These are phyloP conservation scores for Syncephalastrum monosporum DNA, from an alignment of 371 early-diverging fungal genomes.

Conservation along the genomic window DNA sequence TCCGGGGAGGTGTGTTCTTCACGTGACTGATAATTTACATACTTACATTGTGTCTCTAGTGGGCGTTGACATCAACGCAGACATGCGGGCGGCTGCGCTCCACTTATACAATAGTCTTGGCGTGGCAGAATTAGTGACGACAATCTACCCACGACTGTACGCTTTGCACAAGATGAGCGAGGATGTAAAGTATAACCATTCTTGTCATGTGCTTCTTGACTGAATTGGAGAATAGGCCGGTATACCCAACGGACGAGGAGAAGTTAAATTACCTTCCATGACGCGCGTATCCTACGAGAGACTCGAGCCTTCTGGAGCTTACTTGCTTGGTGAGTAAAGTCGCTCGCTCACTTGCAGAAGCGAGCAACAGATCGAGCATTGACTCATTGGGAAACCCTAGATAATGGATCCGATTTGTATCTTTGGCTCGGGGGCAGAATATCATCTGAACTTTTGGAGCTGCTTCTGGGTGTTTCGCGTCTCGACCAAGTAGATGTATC, in stretches of 20 bases:
- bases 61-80: slow-evolving; percentile 66
- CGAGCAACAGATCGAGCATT: neutral
- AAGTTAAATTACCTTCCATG: slow-evolving; percentile 60
- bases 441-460: slow-evolving; percentile 56
- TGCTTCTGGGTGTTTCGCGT: slow-evolving; percentile 74
- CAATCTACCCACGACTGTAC: slow-evolving; percentile 86
- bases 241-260: slow-evolving; percentile 34
- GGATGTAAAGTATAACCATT: slow-evolving; percentile 39
- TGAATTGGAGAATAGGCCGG: slow-evolving; percentile 23
- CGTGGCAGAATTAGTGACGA: slow-evolving; percentile 70
- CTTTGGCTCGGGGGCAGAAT: slow-evolving; percentile 88
- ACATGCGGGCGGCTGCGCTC: slow-evolving; percentile 80
- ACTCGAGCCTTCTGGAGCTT: slow-evolving; percentile 73
- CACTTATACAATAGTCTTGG: slow-evolving; percentile 71
- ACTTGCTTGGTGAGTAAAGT: slow-evolving; percentile 46
- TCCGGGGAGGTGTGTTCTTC: slow-evolving; percentile 60
- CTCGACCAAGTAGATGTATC: slow-evolving; percentile 74
- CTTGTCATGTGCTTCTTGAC: neutral
- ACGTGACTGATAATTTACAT: neutral
- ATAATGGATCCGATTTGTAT: slow-evolving; percentile 77
- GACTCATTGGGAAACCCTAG: slow-evolving; percentile 36
- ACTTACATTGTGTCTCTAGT: slow-evolving; percentile 16
- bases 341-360: neutral
- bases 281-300: slow-evolving; percentile 81
- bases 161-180: slow-evolving; percentile 63